A percentile compares a stretch with the other conserved stretches of the same genome.
phyloP scores from a whole-genome alignment of 2,329 filamentous ascomycete species.

The Metarhizium sp. region DNA sequence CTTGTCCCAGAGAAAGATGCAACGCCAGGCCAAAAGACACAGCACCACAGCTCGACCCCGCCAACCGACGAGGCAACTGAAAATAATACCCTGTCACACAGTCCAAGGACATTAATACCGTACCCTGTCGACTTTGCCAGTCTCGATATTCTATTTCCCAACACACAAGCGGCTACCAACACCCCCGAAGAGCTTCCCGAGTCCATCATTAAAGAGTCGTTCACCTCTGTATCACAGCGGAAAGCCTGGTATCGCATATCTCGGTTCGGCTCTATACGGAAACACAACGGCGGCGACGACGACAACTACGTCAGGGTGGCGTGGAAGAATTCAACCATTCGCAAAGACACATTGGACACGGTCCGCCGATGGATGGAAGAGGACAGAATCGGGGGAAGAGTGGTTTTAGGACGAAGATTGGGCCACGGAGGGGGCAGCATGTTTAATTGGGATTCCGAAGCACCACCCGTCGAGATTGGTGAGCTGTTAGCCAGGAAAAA shows the following conservation, averaged over 20 bases:
- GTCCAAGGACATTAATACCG: slow-evolving; percentile 5
- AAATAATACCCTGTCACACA: background rate
- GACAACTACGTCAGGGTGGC: slow-evolving; percentile 50
- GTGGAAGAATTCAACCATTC: slow-evolving; percentile 47
- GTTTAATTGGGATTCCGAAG: slow-evolving; percentile 53
- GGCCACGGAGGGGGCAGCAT: slow-evolving; percentile 35
- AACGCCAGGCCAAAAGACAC: background rate
- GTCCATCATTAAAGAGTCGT: slow-evolving; percentile 40
- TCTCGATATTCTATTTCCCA: slow-evolving; percentile 24
- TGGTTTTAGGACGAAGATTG: slow-evolving; percentile 25
- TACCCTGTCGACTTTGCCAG: slow-evolving; percentile 24
- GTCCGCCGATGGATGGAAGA: slow-evolving; percentile 60
- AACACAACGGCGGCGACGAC: slow-evolving; percentile 46
- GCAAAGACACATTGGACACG: slow-evolving; percentile 44
- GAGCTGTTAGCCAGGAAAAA: slow-evolving; percentile 21
- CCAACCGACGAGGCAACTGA: background rate
- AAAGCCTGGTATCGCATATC: slow-evolving; percentile 58
- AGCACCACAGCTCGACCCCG: background rate
- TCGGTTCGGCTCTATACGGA: slow-evolving; percentile 47
- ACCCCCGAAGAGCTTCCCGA: slow-evolving; percentile 32
- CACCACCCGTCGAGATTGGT: slow-evolving; percentile 38
- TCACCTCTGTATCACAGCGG: slow-evolving; percentile 45
- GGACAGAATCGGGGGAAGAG: slow-evolving; percentile 47
- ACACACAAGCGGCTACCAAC: slow-evolving; percentile 12
- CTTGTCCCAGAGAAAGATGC: background rate